A percentile compares a stretch with the other conserved stretches of the same genome.
Conservation (phyloP, 495 filamentous ascomycete species). For the Clavariopsis aquatica region DNA sequence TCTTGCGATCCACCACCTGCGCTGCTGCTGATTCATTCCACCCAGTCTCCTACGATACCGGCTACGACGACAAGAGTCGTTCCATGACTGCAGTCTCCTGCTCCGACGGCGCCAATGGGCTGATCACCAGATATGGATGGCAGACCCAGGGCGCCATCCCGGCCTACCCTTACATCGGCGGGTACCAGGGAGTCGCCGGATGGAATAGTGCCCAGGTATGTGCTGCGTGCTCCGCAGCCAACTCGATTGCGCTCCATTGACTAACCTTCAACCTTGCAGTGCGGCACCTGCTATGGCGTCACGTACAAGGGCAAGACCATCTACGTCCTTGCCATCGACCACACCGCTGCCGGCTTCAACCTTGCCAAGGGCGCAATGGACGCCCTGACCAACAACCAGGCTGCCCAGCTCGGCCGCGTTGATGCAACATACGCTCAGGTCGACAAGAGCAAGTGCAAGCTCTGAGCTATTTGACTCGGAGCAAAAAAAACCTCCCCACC, state of each 20-base stretch:
- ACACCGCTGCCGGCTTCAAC: slow-evolving; percentile 61
- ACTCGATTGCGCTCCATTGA: neutral
- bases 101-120: slow-evolving; percentile 61
- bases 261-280: slow-evolving; percentile 42
- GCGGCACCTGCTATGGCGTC: slow-evolving; percentile 70
- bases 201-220: slow-evolving; percentile 55
- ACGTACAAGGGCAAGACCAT: slow-evolving; percentile 62
- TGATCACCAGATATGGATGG: slow-evolving; percentile 54
- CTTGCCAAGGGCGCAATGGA: slow-evolving; percentile 67
- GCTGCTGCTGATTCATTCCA: neutral
- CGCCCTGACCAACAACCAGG: slow-evolving; percentile 60
- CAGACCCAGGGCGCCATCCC: slow-evolving; percentile 45
- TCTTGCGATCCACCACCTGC: neutral
- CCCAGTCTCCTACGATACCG: slow-evolving; percentile 59
- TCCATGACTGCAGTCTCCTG: slow-evolving; percentile 54
- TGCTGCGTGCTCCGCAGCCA: neutral
- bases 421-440: slow-evolving; percentile 44
- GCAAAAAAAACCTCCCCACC: too few relatives aligned
- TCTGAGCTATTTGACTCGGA: slow-evolving; percentile 6
- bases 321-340: slow-evolving; percentile 68
- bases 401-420: slow-evolving; percentile 57
- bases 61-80: slow-evolving; percentile 55
- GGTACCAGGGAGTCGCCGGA: slow-evolving; percentile 57
- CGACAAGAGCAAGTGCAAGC: slow-evolving; percentile 24
- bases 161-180: slow-evolving; percentile 55